These are phyloP conservation scores for Acacia confusa DNA, from an alignment of 306 rosid species.

Conservation along the genomic window DNA sequence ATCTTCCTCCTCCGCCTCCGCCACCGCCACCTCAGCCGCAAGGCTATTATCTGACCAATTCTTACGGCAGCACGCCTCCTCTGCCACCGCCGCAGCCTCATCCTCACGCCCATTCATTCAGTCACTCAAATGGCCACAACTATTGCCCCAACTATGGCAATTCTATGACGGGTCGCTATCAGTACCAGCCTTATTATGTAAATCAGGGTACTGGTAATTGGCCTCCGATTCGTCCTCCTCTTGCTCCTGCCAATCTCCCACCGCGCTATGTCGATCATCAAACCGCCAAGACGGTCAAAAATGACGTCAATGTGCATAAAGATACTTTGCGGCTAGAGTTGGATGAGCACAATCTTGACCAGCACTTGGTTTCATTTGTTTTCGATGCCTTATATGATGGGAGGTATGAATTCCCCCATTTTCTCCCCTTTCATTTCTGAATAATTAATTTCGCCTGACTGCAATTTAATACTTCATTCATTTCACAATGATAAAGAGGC, in stretches of 20 bases:
- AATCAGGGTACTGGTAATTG: constrained; percentile 54
- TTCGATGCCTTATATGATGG: constrained; percentile 84
- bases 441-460: background rate
- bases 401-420: constrained; percentile 43
- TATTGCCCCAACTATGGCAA: constrained; percentile 36
- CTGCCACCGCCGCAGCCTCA: constrained; percentile 34
- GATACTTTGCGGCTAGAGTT: constrained; percentile 59
- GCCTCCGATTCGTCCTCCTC: constrained; percentile 44
- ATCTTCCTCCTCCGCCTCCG: background rate
- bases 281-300: constrained; percentile 75
- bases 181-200: constrained; percentile 41
- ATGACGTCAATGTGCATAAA: constrained; percentile 77
- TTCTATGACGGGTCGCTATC: constrained; percentile 39
- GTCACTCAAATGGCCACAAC: constrained; percentile 38
- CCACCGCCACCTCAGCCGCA: constrained; percentile 30
- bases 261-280: constrained; percentile 78
- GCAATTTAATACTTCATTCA: background rate
- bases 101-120: constrained; percentile 40
- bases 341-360: constrained; percentile 68
- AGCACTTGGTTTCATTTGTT: constrained; percentile 67
- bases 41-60: constrained; percentile 15
- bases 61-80: constrained; percentile 27
- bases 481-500: background rate
- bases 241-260: constrained; percentile 38
- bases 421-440: background rate